Conservation (phyloP, 2,329 filamentous ascomycete genomes). For the Xylariaceae sp. region DNA sequence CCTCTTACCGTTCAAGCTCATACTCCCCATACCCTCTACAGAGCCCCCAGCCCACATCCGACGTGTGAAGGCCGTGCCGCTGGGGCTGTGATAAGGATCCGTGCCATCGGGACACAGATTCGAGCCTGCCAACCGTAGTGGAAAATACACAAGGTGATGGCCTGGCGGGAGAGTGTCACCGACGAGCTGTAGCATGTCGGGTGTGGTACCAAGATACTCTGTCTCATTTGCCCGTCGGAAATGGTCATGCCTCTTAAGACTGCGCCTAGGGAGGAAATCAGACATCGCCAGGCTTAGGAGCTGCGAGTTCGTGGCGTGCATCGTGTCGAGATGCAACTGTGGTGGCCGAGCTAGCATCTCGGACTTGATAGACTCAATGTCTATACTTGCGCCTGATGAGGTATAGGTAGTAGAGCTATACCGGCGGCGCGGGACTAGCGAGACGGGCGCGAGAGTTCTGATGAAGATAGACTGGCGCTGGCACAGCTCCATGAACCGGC, state of each 20-base stretch:
- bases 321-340: slow-evolving; percentile 33
- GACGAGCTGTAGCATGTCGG: background rate
- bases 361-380: slow-evolving; percentile 31
- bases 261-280: slow-evolving; percentile 61
- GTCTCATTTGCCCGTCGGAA: too few relatives aligned
- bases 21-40: slow-evolving; percentile 57
- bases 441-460: background rate
- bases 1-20: slow-evolving; percentile 48
- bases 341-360: slow-evolving; percentile 36
- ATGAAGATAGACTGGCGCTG: background rate
- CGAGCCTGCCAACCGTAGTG: slow-evolving; percentile 66
- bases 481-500: slow-evolving; percentile 9
- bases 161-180: slow-evolving; percentile 59
- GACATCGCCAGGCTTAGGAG: slow-evolving; percentile 68
- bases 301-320: slow-evolving; percentile 66
- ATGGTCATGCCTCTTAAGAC: too few relatives aligned
- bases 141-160: slow-evolving; percentile 89
- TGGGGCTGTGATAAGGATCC: slow-evolving; percentile 79
- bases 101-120: slow-evolving; percentile 81
- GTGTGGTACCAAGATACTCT: too few relatives aligned
- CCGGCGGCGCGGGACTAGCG: background rate
- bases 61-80: slow-evolving; percentile 67
- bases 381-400: background rate
- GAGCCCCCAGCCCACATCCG: slow-evolving; percentile 90
- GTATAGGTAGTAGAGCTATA: slow-evolving; percentile 1